A percentile compares a stretch with the other conserved stretches of the same genome.
Evolutionary conservation across 352 stramenopile genomes (phyloP).

Genomic region (Hyphochytrium catenoides): DNA sequence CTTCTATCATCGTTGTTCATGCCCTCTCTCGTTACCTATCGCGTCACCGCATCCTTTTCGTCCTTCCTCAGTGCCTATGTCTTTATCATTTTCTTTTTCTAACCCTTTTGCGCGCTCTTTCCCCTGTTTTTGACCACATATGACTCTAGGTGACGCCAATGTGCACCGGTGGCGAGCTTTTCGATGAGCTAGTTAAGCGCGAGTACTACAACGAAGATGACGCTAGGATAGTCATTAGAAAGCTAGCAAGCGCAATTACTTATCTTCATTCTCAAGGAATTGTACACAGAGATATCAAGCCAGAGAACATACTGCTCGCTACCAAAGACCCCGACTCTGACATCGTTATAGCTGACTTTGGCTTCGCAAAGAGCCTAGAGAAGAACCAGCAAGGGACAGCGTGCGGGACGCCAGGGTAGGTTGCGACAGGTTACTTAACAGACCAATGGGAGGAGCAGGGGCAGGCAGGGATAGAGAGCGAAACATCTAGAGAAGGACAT

Average conservation of each 20-base stretch:
- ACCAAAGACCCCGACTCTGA: conserved; percentile 31
- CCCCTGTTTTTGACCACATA: too few species aligned
- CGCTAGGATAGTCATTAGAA: conserved; percentile 63
- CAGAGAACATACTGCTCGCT: conserved; percentile 64
- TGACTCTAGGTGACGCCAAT: conserved; percentile 52
- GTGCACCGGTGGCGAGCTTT: conserved; percentile 72
- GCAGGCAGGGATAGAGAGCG: neutral
- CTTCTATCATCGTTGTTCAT: too few species aligned
- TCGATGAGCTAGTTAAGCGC: conserved; percentile 78
- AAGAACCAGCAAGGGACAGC: conserved; percentile 23
- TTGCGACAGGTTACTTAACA: too few species aligned
- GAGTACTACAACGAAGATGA: conserved; percentile 86
- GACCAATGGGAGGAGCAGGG: too few species aligned
- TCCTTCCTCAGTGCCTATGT: too few species aligned
- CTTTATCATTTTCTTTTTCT: too few species aligned
- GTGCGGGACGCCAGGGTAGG: conserved; percentile 28
- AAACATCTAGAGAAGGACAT: neutral
- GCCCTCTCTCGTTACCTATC: too few species aligned
- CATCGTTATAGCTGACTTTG: conserved; percentile 69
- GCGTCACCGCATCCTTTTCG: too few species aligned
- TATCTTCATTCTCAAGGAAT: conserved; percentile 80
- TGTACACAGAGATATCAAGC: conserved; percentile 68
- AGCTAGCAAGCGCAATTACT: conserved; percentile 64
- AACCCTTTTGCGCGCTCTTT: too few species aligned
- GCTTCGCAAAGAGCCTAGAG: conserved; percentile 42